Evolutionary conservation across 495 filamentous ascomycete genomes (phyloP), one percentile per base, ranked within the genome.

Genomic region (Cairneyella variabilis): DNA sequence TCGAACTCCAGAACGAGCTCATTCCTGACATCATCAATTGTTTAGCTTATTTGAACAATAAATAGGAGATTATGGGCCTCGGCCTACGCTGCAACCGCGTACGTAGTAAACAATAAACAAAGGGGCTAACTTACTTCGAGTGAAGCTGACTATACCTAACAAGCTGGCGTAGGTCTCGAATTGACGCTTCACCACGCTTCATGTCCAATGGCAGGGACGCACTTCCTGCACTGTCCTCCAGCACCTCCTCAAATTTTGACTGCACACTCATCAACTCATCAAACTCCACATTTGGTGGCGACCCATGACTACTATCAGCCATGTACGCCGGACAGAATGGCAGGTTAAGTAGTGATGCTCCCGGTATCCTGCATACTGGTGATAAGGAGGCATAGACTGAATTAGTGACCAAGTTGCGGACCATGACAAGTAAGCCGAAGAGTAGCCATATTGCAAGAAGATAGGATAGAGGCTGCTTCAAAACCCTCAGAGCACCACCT

Each of bases 111-210:
- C n/a, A n/a, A n/a, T n/a, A n/a, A n/a, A n/a, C n/a, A n/a, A n/a
- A n/a, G n/a, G n/a, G n/a, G n/a, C n/a, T n/a, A n/a, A 55, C 61
- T 63, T 55, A 63, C 61, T 58, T 60, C 2, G 61, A 58, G 20
- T 56, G 46, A 18, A 64, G 22, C 3, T 53, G 48, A 37, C 58
- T 61, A 39, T 64, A 64, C 20, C 32, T 48, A 7, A 89, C 83
- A 39, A 84, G 64, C 46, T 86, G 84, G 11, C 83, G 79, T 21
- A 91, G 71, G 52, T 89, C 86, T 53, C 88, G 83, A 21, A 91
- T 83, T 3, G 83, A 80, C 17, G 81, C 72, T 60, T 90, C 86
- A 16, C 83, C 80, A 23, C 80, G 71, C 66, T 86, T 88, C 78
- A 89, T 86, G 56, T 84, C 79, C 53, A 83, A 65, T 1, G 84